These are phyloP conservation scores for Calocera cornea DNA, from an alignment of 768 basidiomycete genomes.

Conservation along the genomic window DNA sequence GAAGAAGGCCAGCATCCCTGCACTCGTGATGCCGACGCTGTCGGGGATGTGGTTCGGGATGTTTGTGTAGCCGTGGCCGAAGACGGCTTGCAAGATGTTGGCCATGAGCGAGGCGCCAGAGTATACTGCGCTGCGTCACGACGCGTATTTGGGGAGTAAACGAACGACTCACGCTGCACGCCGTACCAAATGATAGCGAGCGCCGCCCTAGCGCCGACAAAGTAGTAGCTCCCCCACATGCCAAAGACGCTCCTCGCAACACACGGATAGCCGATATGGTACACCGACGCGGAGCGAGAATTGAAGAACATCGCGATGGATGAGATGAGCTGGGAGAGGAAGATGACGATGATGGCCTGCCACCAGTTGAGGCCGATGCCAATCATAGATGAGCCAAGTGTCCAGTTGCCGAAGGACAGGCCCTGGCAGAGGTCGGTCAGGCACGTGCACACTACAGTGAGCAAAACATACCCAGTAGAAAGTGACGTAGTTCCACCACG, in stretches of 20 bases:
- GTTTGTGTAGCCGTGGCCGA: constrained; percentile 11
- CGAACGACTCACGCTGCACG: not conserved
- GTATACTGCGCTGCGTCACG: not conserved
- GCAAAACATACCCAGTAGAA: not conserved
- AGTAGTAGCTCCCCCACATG: constrained; percentile 3
- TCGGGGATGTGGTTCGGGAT: constrained; percentile 12
- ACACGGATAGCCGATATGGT: constrained; percentile 1
- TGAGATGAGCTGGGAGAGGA: constrained; percentile 9
- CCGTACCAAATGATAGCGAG: constrained; percentile 1
- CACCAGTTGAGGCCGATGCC: constrained; percentile 13
- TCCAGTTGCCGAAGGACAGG: constrained; percentile 2
- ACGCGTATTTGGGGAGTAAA: not conserved
- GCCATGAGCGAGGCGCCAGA: constrained; percentile 10
- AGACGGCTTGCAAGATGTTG: constrained; percentile 12
- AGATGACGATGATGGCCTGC: constrained; percentile 11
- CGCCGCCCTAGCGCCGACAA: not conserved
- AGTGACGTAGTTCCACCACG: not conserved
- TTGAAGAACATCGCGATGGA: constrained; percentile 9
- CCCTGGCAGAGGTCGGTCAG: not conserved
- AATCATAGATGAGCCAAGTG: constrained; percentile 9
- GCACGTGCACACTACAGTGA: too few relatives aligned
- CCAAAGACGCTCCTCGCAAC: not conserved
- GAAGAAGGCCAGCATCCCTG: constrained; percentile 13
- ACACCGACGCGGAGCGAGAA: not conserved
- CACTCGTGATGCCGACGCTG: constrained; percentile 9